Base-by-base conservation (phyloP, 768 basidiomycete species). In the Hypholoma fasciculare region DNA sequence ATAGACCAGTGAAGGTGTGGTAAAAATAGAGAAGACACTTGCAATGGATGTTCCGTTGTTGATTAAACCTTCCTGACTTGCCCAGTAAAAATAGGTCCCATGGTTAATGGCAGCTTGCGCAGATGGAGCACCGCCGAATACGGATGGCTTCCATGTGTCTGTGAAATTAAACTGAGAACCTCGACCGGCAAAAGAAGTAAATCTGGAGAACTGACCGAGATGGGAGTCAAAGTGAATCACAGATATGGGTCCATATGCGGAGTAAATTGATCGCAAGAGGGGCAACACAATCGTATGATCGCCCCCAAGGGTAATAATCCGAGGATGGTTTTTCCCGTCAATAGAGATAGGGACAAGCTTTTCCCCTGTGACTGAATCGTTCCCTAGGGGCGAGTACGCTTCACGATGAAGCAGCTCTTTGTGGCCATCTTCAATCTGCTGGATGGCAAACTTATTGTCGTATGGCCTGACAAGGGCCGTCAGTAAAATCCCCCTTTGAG, bases 1-100 rank as follows among this genome's bases (percentile, higher is more conserved):
- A 66, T 58, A 38, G 52, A 52, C 50, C 57, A 56, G 60, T 62
- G 60, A 58, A 58, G 63, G 59, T 46, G 66, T 54, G 52, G 52
- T 50, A 49, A 56, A 7, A 48, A 67, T 49, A 57, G 62, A 69
- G 74, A 67, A 39, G 59, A 82, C 64, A 89, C 89, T 90, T 90
- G 88, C 89, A 86, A 90, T 89, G 71, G 89, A 90, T 57, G 82
- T 81, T 61, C 88, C 89, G 59, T 90, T 89, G 64, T 78, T 79
- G 61, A 96, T 87, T 44, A 93, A 76, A 2, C 93, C 92, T 65
- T 93, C 90, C 63, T 88, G 82, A 59, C 85, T 86, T 0, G 94
- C 94, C 82, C 90, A 90, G 74, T 92, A 94, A 72, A 95, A 95
- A 76, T 94, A 94, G 2, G 90, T 92, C 12, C 92, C 93, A 59